Base-by-base conservation (phyloP, 2,329 filamentous ascomycete genomes). In the Neodidymelliopsis sp. region DNA sequence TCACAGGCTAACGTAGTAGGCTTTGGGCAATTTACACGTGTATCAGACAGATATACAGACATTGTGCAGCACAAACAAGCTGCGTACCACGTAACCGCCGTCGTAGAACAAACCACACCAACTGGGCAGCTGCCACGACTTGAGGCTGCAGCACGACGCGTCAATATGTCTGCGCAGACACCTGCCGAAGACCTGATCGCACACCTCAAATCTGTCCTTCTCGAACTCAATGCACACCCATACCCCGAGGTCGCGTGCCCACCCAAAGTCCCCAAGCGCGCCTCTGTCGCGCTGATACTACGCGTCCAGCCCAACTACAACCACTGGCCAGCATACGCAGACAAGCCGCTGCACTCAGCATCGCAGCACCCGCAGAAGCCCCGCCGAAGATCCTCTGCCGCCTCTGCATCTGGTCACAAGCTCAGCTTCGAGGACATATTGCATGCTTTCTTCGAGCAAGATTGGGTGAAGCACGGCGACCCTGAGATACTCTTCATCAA, bases 401-500 rank as follows among this genome's bases (percentile, higher is more conserved):
- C 64, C 11, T 59, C 61, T 4, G 47, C 49, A 18, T 53, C 63
- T 2, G 57, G 57, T 6, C 58, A 64, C 19, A 65, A 67, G 28
- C 57, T 66, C 9, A 66, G 66, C 10, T 65, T 71, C 27, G 58
- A 74, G 45, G 69, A 79, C 28, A 74, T 78, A 28, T 54, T 86
- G 25, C 72, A 81, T 23, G 69, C 76, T 7, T 88, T 88, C 74
- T 89, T 88, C 64, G 72, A 75, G 2, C 84, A 86, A 59, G 67
- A 79, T 12, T 89, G 86, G 86, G 84, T 87, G 6, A 78, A 81
- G 56, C 73, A 86, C 66, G 85, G 85, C 18, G 82, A 86, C 53
- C 82, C 86, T 0, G 86, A 89, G 67, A 75, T 85, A n/a, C 76
- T 89, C 3, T 88, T 89, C 67, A 89, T 89, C 68, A 89, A 89